A percentile compares a stretch with the other conserved stretches of the same genome.
These are phyloP conservation scores for Diutina pseudorugosa DNA, from an alignment of 1,139 yeast species.

Conservation along the genomic window DNA sequence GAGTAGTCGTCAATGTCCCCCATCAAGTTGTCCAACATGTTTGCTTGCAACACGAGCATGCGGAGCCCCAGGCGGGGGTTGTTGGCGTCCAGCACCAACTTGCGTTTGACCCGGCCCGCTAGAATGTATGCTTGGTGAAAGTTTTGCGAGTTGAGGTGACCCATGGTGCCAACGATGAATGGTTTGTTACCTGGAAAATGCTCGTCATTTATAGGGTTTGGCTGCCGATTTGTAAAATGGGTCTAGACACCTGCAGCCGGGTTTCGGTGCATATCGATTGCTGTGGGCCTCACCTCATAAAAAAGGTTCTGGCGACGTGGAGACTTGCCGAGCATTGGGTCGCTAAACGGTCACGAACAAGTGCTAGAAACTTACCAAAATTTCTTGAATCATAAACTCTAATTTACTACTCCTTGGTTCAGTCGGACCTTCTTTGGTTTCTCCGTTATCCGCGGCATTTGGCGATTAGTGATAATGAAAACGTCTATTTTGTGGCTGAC, in stretches of 20 bases:
- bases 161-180: not conserved
- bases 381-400: too few species aligned
- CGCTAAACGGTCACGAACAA: too few species aligned
- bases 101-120: conserved; percentile 58
- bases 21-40: conserved; percentile 59
- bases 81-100: conserved; percentile 55
- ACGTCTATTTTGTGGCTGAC: not conserved
- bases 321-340: too few species aligned
- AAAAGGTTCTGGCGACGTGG: too few species aligned
- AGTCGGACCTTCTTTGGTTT: too few species aligned
- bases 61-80: conserved; percentile 50
- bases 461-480: not conserved
- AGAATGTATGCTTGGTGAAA: conserved; percentile 39
- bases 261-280: not conserved
- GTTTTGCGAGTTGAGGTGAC: not conserved
- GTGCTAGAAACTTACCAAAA: too few species aligned
- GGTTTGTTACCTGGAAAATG: too few species aligned
- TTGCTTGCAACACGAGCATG: conserved; percentile 62
- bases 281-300: too few species aligned
- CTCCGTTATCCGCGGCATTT: too few species aligned
- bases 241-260: not conserved
- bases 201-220: not conserved
- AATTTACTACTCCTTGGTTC: too few species aligned
- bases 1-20: conserved; percentile 23
- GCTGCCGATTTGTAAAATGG: not conserved